Evolutionary conservation across 768 basidiomycete genomes (phyloP), one percentile per base, ranked within the genome.

Genomic region (Podaxis carcinomalis): DNA sequence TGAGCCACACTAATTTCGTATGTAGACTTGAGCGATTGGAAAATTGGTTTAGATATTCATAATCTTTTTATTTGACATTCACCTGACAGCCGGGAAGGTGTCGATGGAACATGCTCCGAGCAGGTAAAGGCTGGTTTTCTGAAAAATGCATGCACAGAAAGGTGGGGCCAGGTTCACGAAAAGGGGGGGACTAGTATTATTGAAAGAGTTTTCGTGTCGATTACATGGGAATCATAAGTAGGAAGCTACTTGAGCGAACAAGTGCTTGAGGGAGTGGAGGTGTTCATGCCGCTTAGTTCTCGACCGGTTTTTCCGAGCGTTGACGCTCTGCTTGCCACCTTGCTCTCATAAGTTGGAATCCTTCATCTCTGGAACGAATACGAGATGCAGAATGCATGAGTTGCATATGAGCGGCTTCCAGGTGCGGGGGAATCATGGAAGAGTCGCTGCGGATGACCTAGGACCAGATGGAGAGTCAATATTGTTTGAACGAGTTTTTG

Each of bases 401-500:
- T 63, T 87, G 87, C 66, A 84, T 69, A 51, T 85, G 84, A 7
- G 83, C 83, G 1, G 88, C 87, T 70, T 90, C 81, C 49, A 87
- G 68, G 61, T 87, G 82, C 51, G 85, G 79, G 25, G 84, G 80
- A 27, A 88, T 63, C 13, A 80, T 63, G 10, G 79, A 77, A 62
- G 79, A 77, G 61, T 97, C 94, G 53, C 87, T 95, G 62, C 94
- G 91, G 63, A 97, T 96, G 35, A 96, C 94, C 94, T 95, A 7
- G 49, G 58, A 47, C 32, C 61, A 62, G 51, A 53, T 27, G 47
- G 53, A 50, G 52, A 50, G 52, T 51, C 56, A 63, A 56, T 57
- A 44, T 56, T 56, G 62, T 5, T 25, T 10, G 59, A 56, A 23
- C 39, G 56, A 27, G 19, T 50, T 23, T 42, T n/a, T 14, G 23